Percentiles rank a stretch among this genome's conserved stretches.
Evolutionary conservation across 345 rosid species (phyloP).

Genomic region (Populus deltoides): DNA sequence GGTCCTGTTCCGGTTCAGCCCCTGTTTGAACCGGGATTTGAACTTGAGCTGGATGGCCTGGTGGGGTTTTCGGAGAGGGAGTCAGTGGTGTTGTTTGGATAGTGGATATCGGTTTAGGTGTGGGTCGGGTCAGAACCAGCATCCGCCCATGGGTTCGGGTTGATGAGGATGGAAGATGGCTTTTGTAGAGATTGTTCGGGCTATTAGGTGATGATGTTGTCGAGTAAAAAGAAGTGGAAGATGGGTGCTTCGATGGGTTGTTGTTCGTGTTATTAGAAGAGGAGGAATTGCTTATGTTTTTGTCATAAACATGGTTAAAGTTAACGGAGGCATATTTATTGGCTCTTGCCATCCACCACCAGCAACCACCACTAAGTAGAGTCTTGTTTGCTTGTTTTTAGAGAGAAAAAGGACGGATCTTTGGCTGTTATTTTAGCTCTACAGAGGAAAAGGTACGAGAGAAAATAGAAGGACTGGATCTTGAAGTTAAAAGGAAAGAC

Average conservation of each 20-base stretch:
- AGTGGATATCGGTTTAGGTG: slow-evolving; percentile 46
- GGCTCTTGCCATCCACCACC: slow-evolving; percentile 75
- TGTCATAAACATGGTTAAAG: slow-evolving; percentile 70
- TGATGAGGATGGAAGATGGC: slow-evolving; percentile 17
- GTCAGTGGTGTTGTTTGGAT: slow-evolving; percentile 17
- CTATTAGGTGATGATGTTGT: slow-evolving; percentile 28
- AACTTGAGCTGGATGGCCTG: background rate
- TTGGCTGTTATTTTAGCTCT: background rate
- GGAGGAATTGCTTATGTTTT: slow-evolving; percentile 30
- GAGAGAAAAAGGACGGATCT: background rate
- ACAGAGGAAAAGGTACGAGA: too few relatives aligned
- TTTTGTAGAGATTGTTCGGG: slow-evolving; percentile 19
- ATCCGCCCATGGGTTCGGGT: slow-evolving; percentile 68
- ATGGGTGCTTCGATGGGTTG: slow-evolving; percentile 17
- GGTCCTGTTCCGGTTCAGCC: slow-evolving; percentile 5
- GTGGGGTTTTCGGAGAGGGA: slow-evolving; percentile 13
- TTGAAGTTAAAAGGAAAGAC: background rate
- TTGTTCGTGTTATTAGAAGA: slow-evolving; percentile 7
- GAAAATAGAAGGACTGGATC: background rate
- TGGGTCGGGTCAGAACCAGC: slow-evolving; percentile 76
- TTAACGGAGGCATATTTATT: slow-evolving; percentile 74
- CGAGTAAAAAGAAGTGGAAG: slow-evolving; percentile 42
- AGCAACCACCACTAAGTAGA: background rate
- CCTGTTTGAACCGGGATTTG: background rate
- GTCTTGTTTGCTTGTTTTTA: background rate